Evolutionary conservation across 129 eudicot species (phyloP).

Genomic region (Pulicaria dysenterica): DNA sequence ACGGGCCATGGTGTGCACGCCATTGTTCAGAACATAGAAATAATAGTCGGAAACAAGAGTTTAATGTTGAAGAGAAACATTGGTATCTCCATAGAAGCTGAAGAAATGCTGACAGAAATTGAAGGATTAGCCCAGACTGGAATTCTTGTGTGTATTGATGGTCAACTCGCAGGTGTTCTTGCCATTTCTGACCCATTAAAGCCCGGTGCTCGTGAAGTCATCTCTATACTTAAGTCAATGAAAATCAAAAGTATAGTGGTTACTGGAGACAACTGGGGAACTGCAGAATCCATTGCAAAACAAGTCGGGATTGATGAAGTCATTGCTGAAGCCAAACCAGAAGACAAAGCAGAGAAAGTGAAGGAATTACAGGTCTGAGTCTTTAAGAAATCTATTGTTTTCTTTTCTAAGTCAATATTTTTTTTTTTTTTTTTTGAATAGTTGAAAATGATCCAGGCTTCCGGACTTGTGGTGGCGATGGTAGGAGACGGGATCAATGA

Average conservation of each 20-base stretch:
- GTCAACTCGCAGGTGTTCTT: conserved; percentile 57
- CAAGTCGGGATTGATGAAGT: conserved; percentile 68
- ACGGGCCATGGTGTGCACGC: conserved; percentile 95
- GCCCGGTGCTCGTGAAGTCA: conserved; percentile 73
- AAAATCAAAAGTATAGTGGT: conserved; percentile 61
- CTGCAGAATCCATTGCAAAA: conserved; percentile 81
- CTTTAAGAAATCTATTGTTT: not conserved
- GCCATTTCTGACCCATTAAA: conserved; percentile 81
- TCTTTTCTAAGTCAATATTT: not conserved
- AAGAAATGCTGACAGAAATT: conserved; percentile 58
- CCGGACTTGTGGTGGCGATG: conserved; percentile 73
- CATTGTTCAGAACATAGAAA: conserved; percentile 54
- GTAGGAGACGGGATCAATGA: conserved; percentile 94
- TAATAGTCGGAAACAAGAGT: conserved; percentile 76
- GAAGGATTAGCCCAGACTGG: conserved; percentile 84
- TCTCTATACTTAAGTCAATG: conserved; percentile 73
- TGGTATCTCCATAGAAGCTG: conserved; percentile 56
- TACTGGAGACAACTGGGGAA: conserved; percentile 89
- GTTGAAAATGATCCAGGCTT: conserved; percentile 44
- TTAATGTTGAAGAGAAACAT: conserved; percentile 52
- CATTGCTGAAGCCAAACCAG: conserved; percentile 80
- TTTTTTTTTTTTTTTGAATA: not conserved
- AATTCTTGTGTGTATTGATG: conserved; percentile 65
- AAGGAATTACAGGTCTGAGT: conserved; percentile 70
- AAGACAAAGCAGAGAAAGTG: conserved; percentile 74